Evolutionary conservation across 2,329 filamentous ascomycete species (phyloP), one percentile per base, ranked within the genome.

Genomic region (Periconia macrospinosa): DNA sequence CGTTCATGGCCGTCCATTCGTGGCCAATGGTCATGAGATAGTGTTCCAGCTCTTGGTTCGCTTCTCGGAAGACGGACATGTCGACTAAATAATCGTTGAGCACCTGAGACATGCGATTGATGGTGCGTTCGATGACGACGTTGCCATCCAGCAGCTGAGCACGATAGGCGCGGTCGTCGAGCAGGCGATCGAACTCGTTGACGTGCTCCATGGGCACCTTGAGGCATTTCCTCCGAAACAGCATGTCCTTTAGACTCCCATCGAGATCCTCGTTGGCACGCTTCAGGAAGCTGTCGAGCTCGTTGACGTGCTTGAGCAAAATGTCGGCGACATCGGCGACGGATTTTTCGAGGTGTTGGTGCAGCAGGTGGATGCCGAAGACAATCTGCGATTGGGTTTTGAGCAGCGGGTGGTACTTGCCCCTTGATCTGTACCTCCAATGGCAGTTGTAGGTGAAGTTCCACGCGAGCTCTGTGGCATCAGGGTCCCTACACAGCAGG

Each of bases 341-440:
- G 62, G 91, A 95, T 74, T 93, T 96, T 49, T 94, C 92, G 71
- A 95, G 85, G 56, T 87, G 86, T 66, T 92, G 87, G 51, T 95
- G 85, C 53, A 97, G 77, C 43, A 97, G 80, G 72, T 97, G 92
- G 37, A 97, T 87, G 18, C 94, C 93, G 72, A 97, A 97, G 1
- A 91, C 88, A 62, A 97, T 92, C 74, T 97, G 93, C 15, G 93
- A 87, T 69, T 95, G 84, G 46, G 97, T 84, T 76, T 97, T 97
- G 79, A 88, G 88, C 55, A 97, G 79, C 58, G 95, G 91, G 69
- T 97, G 94, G 68, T 91, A 88, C 66, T 85, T 84, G 70, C 94
- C 90, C 42, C 86, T 86, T 0, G 86, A 82, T 49, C 87, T 85
- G 70, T 89, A 87, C 53, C 88, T 86, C 91, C 92, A 96, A 69